Evolutionary conservation across 306 rosid species (phyloP), one percentile per base, ranked within the genome.

Genomic region (Hippophae tibetana): DNA sequence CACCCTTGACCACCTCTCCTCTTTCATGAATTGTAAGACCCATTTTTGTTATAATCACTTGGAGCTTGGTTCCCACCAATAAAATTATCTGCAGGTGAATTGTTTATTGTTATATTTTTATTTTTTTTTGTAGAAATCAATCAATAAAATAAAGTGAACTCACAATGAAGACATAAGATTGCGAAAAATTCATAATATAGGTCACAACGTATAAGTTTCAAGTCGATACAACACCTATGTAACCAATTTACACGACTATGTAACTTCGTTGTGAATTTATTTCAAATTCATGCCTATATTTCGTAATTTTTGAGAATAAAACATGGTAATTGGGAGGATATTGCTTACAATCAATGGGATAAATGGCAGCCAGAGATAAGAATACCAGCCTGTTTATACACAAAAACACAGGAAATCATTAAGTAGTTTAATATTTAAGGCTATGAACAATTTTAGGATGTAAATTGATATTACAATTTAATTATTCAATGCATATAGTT

Each of bases 1-100:
- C 52, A 26, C 76, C 76, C 41, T 48, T 65, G 26, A 71, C 71
- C n/a, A 71, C 76, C 25, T 71, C 62, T n/a, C 76, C 71, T 13
- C 63, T 71, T 47, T 71, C 76, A 41, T 65, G 65, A 42, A 72
- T 44, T 43, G 53, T 54, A 11, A 72, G 67, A 6, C 76, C 76
- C 76, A 72, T 72, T 63, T 54, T 72, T 9, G 76, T 60, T 54
- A 72, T 72, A 54, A 65, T 48, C 52, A 72, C 71, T 47, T 72
- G 71, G 8, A 72, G 76, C 71, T 72, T 65, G 42, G 76, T 65
- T 54, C 76, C 76, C 43, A 72, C 67, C 55, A 72, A 54, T 13
- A 72, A 49, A 47, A 72, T 60, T 14, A 72, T 65, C 76, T 72
- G 61, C 62, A 41, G 23, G 42, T 10, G 48, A 57, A 3, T 13